Base-by-base conservation (phyloP, 1,139 yeast genomes). In the Zygosaccharomyces sapae region DNA sequence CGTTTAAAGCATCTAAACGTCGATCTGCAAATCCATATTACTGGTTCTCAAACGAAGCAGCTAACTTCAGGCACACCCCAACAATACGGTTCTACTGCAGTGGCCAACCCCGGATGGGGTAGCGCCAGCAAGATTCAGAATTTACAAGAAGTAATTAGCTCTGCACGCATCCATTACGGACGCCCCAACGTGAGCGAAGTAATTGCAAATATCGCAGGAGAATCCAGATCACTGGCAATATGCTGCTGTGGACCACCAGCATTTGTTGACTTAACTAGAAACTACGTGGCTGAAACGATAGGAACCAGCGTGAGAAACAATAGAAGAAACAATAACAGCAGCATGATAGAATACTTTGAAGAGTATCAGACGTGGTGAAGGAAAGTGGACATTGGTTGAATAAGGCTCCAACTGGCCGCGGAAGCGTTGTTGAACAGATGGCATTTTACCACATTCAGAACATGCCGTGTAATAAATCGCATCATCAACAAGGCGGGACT, bases 251-350 rank as follows among this genome's bases (percentile, higher is more conserved):
- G 79, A 1, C 80, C 77, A 44, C 77, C 77, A 13, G 60, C 64
- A 3, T 70, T 77, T 73, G 80, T 76, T 22, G 86, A 81, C 62
- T 72, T 71, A 39, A 61, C 76, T n/a, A 69, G 79, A 59, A 59
- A 59, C 40, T 48, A 59, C 12, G 70, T 71, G 12, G 70, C 70
- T n/a, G 49, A 61, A 10, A 53, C 64, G 5, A 45, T 55, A 12
- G 16, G 45, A 5, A 36, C 44, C 10, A 35, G 56, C 22, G 47
- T 56, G 10, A 33, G 43, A 9, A 46, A 52, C n/a, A 41, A 27
- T 27, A 27, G 31, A n/a, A 13, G 46, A 5, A 36, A 45, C 9
- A 37, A 57, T 29, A 46, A 56, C 9, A 31, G 43, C 8, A 44
- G 50, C 8, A 39, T 45, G 18, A 54, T 59, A 9, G 55, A 50